Conservation (phyloP, 2,329 filamentous ascomycete genomes). For the Penicillium sp. region DNA sequence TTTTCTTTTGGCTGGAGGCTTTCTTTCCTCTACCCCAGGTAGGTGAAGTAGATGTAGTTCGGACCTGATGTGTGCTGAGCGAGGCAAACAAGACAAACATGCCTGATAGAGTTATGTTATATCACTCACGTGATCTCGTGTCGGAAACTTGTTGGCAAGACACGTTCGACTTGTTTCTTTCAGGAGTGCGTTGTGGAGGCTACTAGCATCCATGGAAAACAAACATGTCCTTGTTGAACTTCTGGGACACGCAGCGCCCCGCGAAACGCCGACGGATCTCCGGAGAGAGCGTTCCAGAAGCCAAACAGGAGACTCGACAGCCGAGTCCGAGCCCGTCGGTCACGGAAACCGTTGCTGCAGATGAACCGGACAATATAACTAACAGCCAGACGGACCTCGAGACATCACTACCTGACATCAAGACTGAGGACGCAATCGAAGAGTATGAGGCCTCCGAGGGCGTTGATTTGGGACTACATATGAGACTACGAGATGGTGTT, state of each 20-base stretch:
- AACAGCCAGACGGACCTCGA: conserved; percentile 66
- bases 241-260: conserved; percentile 36
- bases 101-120: conserved; percentile 15
- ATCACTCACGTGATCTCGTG: conserved; percentile 34
- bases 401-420: conserved; percentile 67
- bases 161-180: conserved; percentile 12
- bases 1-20: no score
- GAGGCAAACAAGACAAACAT: conserved; percentile 26
- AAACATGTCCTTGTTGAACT: conserved; percentile 40
- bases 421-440: conserved; percentile 70
- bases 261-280: conserved; percentile 35
- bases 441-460: conserved; percentile 71
- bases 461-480: conserved; percentile 45
- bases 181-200: neutral
- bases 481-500: conserved; percentile 56
- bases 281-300: conserved; percentile 4
- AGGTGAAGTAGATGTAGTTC: neutral
- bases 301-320: conserved; percentile 4
- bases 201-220: conserved; percentile 12
- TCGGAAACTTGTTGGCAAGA: conserved; percentile 22
- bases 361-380: conserved; percentile 32
- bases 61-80: neutral
- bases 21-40: no score
- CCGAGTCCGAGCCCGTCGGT: conserved; percentile 35
- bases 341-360: conserved; percentile 35